Evolutionary conservation across 441 rosid genomes (phyloP).

Genomic region (Francoa sonchifolia): DNA sequence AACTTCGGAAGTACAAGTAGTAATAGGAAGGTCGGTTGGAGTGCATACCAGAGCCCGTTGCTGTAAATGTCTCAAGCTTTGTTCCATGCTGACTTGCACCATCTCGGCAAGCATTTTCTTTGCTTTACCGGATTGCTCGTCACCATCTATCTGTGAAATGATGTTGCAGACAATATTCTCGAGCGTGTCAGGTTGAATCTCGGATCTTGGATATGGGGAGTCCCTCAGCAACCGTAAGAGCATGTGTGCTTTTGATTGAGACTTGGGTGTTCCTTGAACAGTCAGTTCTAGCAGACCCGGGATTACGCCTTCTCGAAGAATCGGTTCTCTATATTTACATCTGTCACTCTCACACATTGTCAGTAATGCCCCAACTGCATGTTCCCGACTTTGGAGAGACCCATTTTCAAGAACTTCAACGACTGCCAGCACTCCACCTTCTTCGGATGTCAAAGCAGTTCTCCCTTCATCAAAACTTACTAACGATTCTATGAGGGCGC

Average conservation of each 20-base stretch:
- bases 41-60: conserved; percentile 77
- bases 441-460: conserved; percentile 39
- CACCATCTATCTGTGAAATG: conserved; percentile 74
- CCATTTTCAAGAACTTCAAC: conserved; percentile 88
- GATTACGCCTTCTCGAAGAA: conserved; percentile 86
- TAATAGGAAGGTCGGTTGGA: conserved; percentile 43
- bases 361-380: conserved; percentile 71
- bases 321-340: conserved; percentile 74
- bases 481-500: conserved; percentile 64
- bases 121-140: conserved; percentile 86
- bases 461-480: conserved; percentile 64
- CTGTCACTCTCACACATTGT: conserved; percentile 74
- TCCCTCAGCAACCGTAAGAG: conserved; percentile 66
- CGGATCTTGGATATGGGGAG: conserved; percentile 55
- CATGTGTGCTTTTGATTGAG: conserved; percentile 65
- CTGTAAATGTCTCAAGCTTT: conserved; percentile 88
- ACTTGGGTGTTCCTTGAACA: conserved; percentile 77
- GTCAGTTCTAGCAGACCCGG: conserved; percentile 94
- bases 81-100: conserved; percentile 98
- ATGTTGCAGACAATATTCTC: conserved; percentile 84
- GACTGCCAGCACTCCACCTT: conserved; percentile 72
- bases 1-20: conserved; percentile 42
- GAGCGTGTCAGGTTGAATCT: conserved; percentile 62
- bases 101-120: conserved; percentile 93
- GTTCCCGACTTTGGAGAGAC: conserved; percentile 64